phyloP scores from a whole-genome alignment of 1,284 basidiomycete species.

The Tranzscheliella williamsii region DNA sequence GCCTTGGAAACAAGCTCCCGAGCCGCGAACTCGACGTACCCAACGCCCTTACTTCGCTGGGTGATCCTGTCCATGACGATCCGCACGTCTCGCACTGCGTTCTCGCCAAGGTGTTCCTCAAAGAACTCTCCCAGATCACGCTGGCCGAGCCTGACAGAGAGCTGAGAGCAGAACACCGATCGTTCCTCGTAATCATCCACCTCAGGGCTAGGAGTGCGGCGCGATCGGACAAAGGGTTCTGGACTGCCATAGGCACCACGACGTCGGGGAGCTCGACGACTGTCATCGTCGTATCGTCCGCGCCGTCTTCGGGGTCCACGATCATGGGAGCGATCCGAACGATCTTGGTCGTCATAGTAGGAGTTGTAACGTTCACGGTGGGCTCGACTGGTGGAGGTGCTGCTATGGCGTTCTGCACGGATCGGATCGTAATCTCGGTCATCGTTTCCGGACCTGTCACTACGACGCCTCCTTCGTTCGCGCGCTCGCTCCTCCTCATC shows the following conservation, averaged over 20 bases:
- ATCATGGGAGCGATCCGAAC: conserved; percentile 7
- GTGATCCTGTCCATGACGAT: conserved; percentile 93
- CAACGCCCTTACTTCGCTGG: conserved; percentile 91
- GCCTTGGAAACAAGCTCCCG: conserved; percentile 90
- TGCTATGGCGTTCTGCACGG: neutral
- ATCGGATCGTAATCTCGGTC: conserved; percentile 25
- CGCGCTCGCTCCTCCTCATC: conserved; percentile 62
- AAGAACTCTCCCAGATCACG: conserved; percentile 97
- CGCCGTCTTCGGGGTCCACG: conserved; percentile 9
- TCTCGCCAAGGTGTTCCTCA: conserved; percentile 87
- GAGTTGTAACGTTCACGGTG: conserved; percentile 28
- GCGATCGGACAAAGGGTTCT: conserved; percentile 18
- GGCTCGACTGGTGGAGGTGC: conserved; percentile 8
- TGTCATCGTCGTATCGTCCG: conserved; percentile 21
- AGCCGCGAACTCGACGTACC: conserved; percentile 91
- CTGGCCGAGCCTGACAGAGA: conserved; percentile 90
- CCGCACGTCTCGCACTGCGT: conserved; percentile 87
- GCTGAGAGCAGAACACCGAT: conserved; percentile 96
- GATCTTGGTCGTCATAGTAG: conserved; percentile 28
- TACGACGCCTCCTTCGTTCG: conserved; percentile 44
- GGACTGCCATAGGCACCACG: conserved; percentile 29
- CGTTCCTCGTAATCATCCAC: conserved; percentile 72
- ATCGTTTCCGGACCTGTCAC: conserved; percentile 16
- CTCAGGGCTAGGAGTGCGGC: conserved; percentile 40
- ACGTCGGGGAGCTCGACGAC: conserved; percentile 9